Percentiles rank a stretch among this genome's conserved stretches.
These are phyloP conservation scores for Calonectria hongkongensis DNA, from an alignment of 2,329 filamentous ascomycete genomes.

Conservation along the genomic window DNA sequence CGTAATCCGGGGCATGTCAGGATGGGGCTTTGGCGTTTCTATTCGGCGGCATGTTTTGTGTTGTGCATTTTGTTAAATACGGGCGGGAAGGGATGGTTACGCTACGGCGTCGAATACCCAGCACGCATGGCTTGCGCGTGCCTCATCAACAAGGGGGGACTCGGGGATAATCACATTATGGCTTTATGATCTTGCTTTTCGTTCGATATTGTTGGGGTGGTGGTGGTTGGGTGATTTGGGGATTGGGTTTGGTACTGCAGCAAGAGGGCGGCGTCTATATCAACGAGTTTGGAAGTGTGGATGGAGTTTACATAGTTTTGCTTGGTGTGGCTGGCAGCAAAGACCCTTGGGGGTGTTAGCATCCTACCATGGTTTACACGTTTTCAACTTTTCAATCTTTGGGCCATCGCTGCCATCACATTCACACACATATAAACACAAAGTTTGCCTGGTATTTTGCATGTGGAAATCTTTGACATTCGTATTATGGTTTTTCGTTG, in stretches of 20 bases:
- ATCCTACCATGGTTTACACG: too few species aligned
- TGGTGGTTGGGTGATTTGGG: too few species aligned
- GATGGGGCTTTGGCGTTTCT: constrained; percentile 30
- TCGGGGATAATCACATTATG: constrained; percentile 40
- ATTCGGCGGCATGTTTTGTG: constrained; percentile 16
- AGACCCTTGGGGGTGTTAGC: background rate
- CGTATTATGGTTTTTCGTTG: constrained; percentile 51
- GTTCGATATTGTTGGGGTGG: background rate
- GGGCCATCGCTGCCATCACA: background rate
- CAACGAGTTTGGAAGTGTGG: constrained; percentile 3
- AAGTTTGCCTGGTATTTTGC: constrained; percentile 19
- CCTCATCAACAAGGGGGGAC: constrained; percentile 42
- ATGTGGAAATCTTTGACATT: constrained; percentile 48
- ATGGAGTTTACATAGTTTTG: background rate
- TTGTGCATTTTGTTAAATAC: constrained; percentile 26
- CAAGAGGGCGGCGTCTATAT: constrained; percentile 3
- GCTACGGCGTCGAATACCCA: constrained; percentile 53
- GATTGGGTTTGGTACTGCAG: background rate
- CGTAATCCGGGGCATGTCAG: constrained; percentile 37
- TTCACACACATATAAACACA: background rate
- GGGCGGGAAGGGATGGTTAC: constrained; percentile 38
- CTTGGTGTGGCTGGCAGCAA: background rate
- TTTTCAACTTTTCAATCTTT: background rate
- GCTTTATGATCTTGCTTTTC: constrained; percentile 34
- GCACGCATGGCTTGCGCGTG: constrained; percentile 49